A percentile compares a stretch with the other conserved stretches of the same genome.
Evolutionary conservation across 495 filamentous ascomycete genomes (phyloP).

Genomic region (Evernia prunastri): DNA sequence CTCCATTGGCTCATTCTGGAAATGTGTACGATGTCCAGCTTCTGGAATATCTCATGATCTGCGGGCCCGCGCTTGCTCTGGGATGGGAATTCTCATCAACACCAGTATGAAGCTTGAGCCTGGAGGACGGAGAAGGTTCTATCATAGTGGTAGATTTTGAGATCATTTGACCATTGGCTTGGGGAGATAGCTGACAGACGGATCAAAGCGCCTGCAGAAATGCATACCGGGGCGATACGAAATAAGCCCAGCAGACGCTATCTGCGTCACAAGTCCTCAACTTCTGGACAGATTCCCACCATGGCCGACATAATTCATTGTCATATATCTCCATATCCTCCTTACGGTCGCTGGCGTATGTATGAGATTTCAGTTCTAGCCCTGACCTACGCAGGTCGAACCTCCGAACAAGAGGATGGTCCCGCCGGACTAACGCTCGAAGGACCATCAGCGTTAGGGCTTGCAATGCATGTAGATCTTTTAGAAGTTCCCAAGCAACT

Average conservation of each 20-base stretch:
- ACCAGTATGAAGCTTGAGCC: not conserved
- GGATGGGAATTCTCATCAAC: not conserved
- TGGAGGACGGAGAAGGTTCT: not conserved
- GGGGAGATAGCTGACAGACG: not conserved
- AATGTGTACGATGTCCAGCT: constrained; percentile 1
- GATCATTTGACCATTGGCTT: not conserved
- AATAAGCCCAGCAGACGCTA: not conserved
- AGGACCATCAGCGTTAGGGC: constrained; percentile 2
- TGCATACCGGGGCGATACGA: not conserved
- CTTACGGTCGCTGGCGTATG: not conserved
- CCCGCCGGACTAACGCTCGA: constrained; percentile 5
- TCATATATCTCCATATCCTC: not conserved
- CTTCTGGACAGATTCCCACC: not conserved
- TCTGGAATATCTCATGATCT: not conserved
- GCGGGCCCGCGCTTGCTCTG: not conserved
- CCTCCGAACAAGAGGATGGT: constrained; percentile 3
- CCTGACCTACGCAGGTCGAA: not conserved
- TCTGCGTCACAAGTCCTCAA: not conserved
- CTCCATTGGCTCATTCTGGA: constrained; percentile 28
- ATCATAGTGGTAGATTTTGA: not conserved
- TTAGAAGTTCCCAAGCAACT: not conserved
- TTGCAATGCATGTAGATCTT: constrained; percentile 2
- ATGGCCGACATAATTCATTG: not conserved
- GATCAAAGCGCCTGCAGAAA: not conserved
- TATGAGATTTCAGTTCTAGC: not conserved